Percentiles rank a stretch among this genome's conserved stretches.
phyloP scores from a whole-genome alignment of 2,329 filamentous ascomycete species.

The Pseudogymnoascus sp. region DNA sequence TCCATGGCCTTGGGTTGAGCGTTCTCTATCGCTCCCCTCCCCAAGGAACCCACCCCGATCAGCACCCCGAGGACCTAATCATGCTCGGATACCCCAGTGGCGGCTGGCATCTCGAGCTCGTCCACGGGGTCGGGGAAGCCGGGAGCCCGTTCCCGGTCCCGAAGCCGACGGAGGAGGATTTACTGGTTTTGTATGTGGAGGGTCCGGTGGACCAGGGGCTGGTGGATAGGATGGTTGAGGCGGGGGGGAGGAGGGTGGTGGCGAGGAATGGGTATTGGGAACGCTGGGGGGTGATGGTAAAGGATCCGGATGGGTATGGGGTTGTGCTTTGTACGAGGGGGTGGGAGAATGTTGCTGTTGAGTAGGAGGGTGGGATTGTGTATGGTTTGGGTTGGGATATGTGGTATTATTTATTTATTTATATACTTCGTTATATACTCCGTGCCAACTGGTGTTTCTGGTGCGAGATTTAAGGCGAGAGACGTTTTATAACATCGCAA shows the following conservation, averaged over 20 bases:
- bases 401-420: neutral
- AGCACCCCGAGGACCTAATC: constrained; percentile 34
- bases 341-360: constrained; percentile 4
- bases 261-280: constrained; percentile 40
- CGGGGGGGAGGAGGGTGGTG: constrained; percentile 29
- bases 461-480: neutral
- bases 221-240: constrained; percentile 28
- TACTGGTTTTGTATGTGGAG: constrained; percentile 37
- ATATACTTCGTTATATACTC: neutral
- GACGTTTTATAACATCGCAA: neutral
- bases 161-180: constrained; percentile 35
- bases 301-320: constrained; percentile 38
- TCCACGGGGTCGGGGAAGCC: constrained; percentile 27
- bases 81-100: constrained; percentile 33
- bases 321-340: constrained; percentile 32
- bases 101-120: constrained; percentile 38
- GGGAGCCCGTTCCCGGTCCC: constrained; percentile 2
- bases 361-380: neutral
- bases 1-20: constrained; percentile 33
- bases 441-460: too few species aligned
- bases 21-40: constrained; percentile 17
- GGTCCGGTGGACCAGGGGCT: constrained; percentile 24
- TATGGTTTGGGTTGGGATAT: neutral
- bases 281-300: constrained; percentile 35
- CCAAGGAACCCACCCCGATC: constrained; percentile 27